Conservation (phyloP, 163 green algal genomes). For the Coccomyxa subellipsoidea region DNA sequence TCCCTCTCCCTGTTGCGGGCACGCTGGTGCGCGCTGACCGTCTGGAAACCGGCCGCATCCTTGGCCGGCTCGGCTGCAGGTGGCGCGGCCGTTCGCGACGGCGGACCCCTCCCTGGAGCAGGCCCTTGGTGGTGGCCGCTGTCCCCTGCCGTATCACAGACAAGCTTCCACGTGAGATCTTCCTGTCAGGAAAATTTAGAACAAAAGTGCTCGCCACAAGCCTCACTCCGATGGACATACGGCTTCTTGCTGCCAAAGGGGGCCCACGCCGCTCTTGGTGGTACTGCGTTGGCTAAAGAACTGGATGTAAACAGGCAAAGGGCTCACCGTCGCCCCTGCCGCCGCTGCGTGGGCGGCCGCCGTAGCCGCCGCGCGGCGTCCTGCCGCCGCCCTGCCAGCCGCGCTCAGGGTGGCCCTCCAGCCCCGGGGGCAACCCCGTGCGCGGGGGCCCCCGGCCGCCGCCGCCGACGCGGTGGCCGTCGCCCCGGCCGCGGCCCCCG, state of each 20-base stretch:
- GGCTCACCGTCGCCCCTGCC: not conserved
- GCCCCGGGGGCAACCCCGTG: not conserved
- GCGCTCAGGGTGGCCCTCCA: not conserved
- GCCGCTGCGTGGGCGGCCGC: not conserved
- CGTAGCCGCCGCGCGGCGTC: not conserved
- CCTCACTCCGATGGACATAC: no score
- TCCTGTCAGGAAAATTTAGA: no score
- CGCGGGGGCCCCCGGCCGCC: not conserved
- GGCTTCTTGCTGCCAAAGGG: not conserved
- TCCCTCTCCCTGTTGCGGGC: not conserved
- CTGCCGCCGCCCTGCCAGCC: not conserved
- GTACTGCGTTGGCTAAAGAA: no score
- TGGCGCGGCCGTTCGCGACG: not conserved
- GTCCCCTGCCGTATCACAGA: not conserved
- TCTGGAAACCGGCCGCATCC: not conserved
- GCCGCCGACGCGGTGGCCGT: not conserved
- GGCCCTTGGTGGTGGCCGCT: not conserved
- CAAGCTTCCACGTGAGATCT: not conserved
- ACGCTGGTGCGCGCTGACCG: not conserved
- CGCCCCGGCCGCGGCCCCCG: not conserved
- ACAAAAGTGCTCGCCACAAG: no score
- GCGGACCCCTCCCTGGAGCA: not conserved
- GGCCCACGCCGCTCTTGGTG: not conserved
- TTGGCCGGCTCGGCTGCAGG: not conserved
- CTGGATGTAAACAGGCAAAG: no score